Percentiles rank a stretch among this genome's conserved stretches.
phyloP scores from a whole-genome alignment of 2,329 filamentous ascomycete species.

The Moelleriella libera region DNA sequence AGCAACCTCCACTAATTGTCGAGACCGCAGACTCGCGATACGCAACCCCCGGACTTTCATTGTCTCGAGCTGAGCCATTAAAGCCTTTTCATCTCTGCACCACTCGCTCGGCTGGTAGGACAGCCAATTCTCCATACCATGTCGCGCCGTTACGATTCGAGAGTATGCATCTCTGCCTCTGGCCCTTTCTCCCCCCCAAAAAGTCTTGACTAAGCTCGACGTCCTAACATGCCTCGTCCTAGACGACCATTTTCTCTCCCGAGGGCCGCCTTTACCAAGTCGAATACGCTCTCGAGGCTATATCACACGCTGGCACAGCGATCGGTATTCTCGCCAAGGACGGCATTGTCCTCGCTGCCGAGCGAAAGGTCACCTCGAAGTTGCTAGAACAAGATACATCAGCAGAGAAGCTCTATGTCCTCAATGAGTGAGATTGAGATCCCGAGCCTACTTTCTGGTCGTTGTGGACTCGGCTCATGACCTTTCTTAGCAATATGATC shows the following conservation, averaged over 20 bases:
- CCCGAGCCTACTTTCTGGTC: background rate
- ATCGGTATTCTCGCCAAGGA: constrained; percentile 95
- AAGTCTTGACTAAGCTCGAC: background rate
- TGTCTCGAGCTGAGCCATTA: too few relatives aligned
- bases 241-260: constrained; percentile 99
- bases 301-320: constrained; percentile 94
- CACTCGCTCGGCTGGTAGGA: too few relatives aligned
- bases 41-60: too few relatives aligned
- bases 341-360: constrained; percentile 93
- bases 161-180: constrained; percentile 45
- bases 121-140: constrained; percentile 30
- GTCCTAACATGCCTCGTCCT: constrained; percentile 3
- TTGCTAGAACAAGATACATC: constrained; percentile 98
- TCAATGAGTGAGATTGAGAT: constrained; percentile 67
- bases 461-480: background rate
- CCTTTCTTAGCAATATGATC: constrained; percentile 79
- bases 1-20: too few relatives aligned
- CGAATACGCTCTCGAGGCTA: constrained; percentile 97
- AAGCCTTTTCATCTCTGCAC: too few relatives aligned
- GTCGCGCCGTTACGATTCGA: constrained; percentile 95
- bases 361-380: constrained; percentile 99
- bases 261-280: constrained; percentile 98
- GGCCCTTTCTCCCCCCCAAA: background rate
- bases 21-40: too few relatives aligned
- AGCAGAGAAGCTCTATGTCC: constrained; percentile 97